Evolutionary conservation across 768 basidiomycete genomes (phyloP).

Genomic region (Cyclocybe aegerita): DNA sequence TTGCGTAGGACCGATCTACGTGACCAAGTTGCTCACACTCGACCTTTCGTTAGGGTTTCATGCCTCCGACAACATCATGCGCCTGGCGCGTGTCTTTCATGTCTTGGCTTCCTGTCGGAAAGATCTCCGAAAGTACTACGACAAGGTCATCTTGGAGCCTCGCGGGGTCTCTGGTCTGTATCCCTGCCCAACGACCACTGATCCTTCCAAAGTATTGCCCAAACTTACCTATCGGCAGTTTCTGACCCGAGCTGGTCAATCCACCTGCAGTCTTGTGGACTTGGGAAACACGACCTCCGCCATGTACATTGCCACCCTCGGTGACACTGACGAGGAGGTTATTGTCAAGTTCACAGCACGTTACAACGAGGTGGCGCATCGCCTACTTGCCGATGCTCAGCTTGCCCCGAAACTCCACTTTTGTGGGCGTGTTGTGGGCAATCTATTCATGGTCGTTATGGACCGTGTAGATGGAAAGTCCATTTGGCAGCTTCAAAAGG

Average conservation of each 20-base stretch:
- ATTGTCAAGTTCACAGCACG: conserved; percentile 21
- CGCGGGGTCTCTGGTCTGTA: conserved; percentile 5
- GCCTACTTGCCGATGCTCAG: conserved; percentile 10
- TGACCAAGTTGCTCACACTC: conserved; percentile 14
- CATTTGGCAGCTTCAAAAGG: conserved; percentile 10
- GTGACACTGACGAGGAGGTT: conserved; percentile 10
- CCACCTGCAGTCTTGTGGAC: conserved; percentile 9
- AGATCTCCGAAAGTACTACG: conserved; percentile 11
- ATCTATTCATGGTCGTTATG: conserved; percentile 21
- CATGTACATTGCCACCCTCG: conserved; percentile 18
- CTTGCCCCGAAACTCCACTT: conserved; percentile 18
- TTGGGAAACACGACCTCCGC: conserved; percentile 13
- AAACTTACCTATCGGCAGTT: conserved; percentile 9
- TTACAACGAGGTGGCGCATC: conserved; percentile 17
- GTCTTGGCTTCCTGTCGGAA: conserved; percentile 7
- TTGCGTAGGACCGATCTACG: conserved; percentile 14
- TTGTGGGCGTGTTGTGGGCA: conserved; percentile 15
- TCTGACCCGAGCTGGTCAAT: conserved; percentile 13
- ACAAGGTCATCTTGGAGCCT: conserved; percentile 3
- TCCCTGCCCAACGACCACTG: conserved; percentile 8
- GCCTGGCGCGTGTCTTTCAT: conserved; percentile 15
- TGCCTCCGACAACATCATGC: conserved; percentile 15
- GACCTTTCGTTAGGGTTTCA: conserved; percentile 15
- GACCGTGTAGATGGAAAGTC: conserved; percentile 13
- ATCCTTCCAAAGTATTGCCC: conserved; percentile 11